These are phyloP conservation scores for Candida frijolesensis DNA, from an alignment of 1,139 yeast genomes.

Conservation along the genomic window DNA sequence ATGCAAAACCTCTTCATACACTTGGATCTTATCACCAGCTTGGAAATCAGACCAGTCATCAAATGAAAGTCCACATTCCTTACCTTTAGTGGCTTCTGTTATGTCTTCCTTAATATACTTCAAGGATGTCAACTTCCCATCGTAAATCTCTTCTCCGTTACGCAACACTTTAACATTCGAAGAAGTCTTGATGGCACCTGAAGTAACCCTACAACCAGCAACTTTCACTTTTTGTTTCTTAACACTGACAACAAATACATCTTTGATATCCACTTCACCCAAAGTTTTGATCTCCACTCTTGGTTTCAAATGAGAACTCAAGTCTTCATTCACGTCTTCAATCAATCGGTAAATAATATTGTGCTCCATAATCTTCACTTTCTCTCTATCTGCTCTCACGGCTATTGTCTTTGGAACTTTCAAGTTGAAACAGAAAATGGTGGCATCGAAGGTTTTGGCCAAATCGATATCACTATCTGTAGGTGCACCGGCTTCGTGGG, in stretches of 20 bases:
- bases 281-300: conserved; percentile 65
- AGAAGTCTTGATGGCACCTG: conserved; percentile 66
- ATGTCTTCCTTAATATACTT: conserved; percentile 86
- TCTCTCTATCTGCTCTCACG: conserved; percentile 58
- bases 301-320: conserved; percentile 66
- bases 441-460: conserved; percentile 76
- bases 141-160: conserved; percentile 52
- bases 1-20: conserved; percentile 68
- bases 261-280: conserved; percentile 72
- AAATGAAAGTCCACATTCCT: conserved; percentile 87
- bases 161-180: conserved; percentile 68
- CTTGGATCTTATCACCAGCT: conserved; percentile 76
- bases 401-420: conserved; percentile 66
- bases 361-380: conserved; percentile 65
- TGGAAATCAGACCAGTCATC: conserved; percentile 70
- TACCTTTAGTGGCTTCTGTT: conserved; percentile 75
- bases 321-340: conserved; percentile 74
- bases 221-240: conserved; percentile 56
- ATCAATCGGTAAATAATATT: conserved; percentile 86
- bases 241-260: conserved; percentile 66
- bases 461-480: conserved; percentile 80
- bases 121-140: conserved; percentile 72
- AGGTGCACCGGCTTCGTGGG: conserved; percentile 82
- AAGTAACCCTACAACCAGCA: conserved; percentile 87
- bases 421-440: conserved; percentile 77